Conservation (phyloP, 768 basidiomycete genomes). For the Dentipellis sp. region DNA sequence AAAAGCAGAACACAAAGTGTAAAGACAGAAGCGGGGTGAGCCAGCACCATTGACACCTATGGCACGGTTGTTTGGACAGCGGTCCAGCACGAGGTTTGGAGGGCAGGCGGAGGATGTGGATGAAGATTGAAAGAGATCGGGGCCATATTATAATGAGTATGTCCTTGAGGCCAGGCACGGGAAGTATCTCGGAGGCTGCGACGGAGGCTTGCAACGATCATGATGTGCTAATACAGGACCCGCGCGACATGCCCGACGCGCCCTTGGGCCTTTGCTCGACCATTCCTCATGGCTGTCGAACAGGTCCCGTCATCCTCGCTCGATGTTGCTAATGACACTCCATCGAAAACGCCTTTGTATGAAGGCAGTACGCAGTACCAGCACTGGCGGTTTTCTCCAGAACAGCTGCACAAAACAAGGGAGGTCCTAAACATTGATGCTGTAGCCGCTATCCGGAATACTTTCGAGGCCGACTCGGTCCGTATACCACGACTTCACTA, state of each 20-base stretch:
- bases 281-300: neutral
- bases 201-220: neutral
- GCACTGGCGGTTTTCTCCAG: slow-evolving; percentile 83
- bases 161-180: too few relatives aligned
- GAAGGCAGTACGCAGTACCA: slow-evolving; percentile 73
- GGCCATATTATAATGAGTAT: too few relatives aligned
- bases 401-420: slow-evolving; percentile 53
- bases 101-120: too few relatives aligned
- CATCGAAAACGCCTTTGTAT: slow-evolving; percentile 41
- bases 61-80: neutral
- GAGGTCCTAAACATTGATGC: slow-evolving; percentile 64
- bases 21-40: neutral
- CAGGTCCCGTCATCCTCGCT: neutral
- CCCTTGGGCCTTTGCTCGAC: neutral
- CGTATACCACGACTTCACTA: slow-evolving; percentile 15
- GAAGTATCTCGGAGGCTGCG: neutral
- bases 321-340: slow-evolving; percentile 1
- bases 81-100: too few relatives aligned
- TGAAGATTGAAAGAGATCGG: too few relatives aligned
- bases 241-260: neutral
- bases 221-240: too few relatives aligned
- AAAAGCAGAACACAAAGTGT: neutral
- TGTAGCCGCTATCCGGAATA: slow-evolving; percentile 64
- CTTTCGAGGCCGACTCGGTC: slow-evolving; percentile 77
- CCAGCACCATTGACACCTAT: neutral